Percentiles rank a stretch among this genome's conserved stretches.
Conservation (phyloP, 1,284 basidiomycete genomes). For the Pyrrhoderma lamaoense region DNA sequence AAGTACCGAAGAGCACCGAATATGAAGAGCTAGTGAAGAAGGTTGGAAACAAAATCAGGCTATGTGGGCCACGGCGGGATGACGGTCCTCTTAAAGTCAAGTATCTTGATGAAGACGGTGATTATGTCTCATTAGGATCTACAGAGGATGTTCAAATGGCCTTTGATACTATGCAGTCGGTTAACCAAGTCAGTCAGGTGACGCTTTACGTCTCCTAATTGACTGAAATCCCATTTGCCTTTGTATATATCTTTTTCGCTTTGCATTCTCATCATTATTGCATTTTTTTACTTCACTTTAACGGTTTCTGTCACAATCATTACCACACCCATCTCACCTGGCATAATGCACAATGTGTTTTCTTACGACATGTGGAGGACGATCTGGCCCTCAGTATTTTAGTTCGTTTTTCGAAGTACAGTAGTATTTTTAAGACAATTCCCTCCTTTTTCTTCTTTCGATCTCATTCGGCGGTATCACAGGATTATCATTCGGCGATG, state of each 20-base stretch:
- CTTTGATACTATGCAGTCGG: slow-evolving; percentile 69
- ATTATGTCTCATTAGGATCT: slow-evolving; percentile 76
- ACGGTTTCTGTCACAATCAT: slow-evolving; percentile 1
- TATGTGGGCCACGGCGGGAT: slow-evolving; percentile 73
- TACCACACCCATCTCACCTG: slow-evolving; percentile 9
- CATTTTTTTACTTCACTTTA: background rate
- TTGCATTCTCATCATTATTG: slow-evolving; percentile 2
- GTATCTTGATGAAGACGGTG: slow-evolving; percentile 89
- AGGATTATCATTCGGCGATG: background rate
- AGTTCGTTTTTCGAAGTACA: slow-evolving; percentile 16
- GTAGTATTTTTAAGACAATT: slow-evolving; percentile 3
- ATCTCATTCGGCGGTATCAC: slow-evolving; percentile 2
- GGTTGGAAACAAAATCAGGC: slow-evolving; percentile 86
- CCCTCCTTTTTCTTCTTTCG: too few species aligned
- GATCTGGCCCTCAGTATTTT: slow-evolving; percentile 9
- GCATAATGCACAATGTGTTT: slow-evolving; percentile 8
- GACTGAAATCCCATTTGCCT: background rate
- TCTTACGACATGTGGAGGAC: slow-evolving; percentile 15
- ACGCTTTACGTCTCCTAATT: slow-evolving; percentile 50
- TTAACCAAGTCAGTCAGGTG: slow-evolving; percentile 68
- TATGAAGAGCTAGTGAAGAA: slow-evolving; percentile 82
- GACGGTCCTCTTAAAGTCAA: slow-evolving; percentile 76
- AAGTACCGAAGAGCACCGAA: slow-evolving; percentile 71
- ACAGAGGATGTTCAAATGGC: slow-evolving; percentile 90
- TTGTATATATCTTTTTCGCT: background rate